Percentiles rank a stretch among this genome's conserved stretches.
Conservation (phyloP, 495 filamentous ascomycete genomes). For the Aspergillus egyptiacus region DNA sequence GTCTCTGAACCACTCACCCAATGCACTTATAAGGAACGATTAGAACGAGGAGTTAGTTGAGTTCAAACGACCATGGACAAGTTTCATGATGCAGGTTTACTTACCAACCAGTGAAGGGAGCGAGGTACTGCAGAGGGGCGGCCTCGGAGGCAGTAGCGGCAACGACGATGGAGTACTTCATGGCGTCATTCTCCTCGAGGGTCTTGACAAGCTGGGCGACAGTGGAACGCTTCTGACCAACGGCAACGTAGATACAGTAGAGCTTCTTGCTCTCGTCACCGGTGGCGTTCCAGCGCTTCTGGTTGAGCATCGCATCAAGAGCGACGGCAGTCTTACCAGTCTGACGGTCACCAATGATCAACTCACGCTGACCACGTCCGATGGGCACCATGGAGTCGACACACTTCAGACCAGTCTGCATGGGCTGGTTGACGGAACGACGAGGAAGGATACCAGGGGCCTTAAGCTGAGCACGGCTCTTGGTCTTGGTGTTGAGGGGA, state of each 20-base stretch:
- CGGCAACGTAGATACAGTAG: conserved; percentile 98
- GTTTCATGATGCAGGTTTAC: not conserved
- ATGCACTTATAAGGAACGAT: conserved; percentile 32
- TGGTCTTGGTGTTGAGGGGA: conserved; percentile 83
- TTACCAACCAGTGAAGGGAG: conserved; percentile 76
- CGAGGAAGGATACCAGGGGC: conserved; percentile 97
- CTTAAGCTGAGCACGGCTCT: conserved; percentile 96
- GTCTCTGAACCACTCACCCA: conserved; percentile 88
- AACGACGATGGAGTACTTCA: conserved; percentile 96
- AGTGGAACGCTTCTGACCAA: conserved; percentile 99
- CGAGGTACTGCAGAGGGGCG: conserved; percentile 87
- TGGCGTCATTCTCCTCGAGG: conserved; percentile 98
- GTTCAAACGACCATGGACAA: too few species aligned
- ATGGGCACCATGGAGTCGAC: conserved; percentile 99
- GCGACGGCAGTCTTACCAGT: conserved; percentile 99
- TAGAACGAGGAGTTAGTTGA: not conserved
- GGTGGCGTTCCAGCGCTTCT: conserved; percentile 92
- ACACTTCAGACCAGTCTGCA: conserved; percentile 98
- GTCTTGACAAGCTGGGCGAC: conserved; percentile 99
- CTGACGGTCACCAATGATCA: conserved; percentile 99
- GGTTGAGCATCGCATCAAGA: conserved; percentile 97
- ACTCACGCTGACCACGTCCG: conserved; percentile 98
- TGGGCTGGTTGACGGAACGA: conserved; percentile 93
- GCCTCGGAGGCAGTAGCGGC: conserved; percentile 98
- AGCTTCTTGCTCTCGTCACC: conserved; percentile 92